Percentiles rank a stretch among this genome's conserved stretches.
Evolutionary conservation across 495 filamentous ascomycete genomes (phyloP).

Genomic region (Penicillium cinerascens): DNA sequence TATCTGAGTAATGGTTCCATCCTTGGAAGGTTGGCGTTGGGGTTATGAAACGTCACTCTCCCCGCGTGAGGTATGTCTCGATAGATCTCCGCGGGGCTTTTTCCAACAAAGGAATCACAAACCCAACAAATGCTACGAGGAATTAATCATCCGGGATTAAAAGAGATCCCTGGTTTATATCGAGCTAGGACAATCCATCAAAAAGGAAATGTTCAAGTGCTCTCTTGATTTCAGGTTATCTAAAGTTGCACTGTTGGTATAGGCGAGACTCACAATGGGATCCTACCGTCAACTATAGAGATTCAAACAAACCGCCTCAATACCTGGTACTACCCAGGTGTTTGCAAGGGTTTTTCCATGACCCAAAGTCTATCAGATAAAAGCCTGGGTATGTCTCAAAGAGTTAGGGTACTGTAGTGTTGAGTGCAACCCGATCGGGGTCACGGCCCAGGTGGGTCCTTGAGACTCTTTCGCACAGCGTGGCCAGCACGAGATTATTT

Average conservation of each 20-base stretch:
- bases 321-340: background rate
- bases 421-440: background rate
- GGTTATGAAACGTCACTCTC: no score
- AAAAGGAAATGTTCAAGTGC: no score
- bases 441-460: conserved; percentile 13
- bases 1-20: no score
- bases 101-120: no score
- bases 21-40: no score
- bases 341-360: background rate
- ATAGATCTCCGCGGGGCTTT: no score
- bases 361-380: background rate
- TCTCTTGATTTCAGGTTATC: background rate
- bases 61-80: no score
- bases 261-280: background rate
- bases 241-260: background rate
- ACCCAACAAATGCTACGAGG: no score
- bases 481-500: conserved; percentile 5
- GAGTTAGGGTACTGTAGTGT: background rate
- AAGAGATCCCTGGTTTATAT: no score
- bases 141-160: no score
- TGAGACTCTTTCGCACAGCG: conserved; percentile 12
- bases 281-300: background rate
- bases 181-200: no score
- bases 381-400: background rate
- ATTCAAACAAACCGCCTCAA: background rate